Evolutionary conservation across 352 stramenopile species (phyloP).

Genomic region (Globisporangium cylindrosporum): DNA sequence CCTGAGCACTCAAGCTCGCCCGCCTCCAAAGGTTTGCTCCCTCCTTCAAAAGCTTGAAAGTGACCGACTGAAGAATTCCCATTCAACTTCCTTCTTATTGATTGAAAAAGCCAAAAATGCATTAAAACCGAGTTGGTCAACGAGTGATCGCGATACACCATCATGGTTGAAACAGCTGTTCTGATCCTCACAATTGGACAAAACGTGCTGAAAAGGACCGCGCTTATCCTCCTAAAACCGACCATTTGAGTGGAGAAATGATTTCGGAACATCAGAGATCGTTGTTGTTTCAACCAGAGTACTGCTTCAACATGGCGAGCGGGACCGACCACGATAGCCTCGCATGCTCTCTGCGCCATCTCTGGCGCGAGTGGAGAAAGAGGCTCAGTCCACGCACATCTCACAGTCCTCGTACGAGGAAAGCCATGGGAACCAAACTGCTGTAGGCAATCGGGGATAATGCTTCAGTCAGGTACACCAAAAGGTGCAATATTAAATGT

Average conservation of each 20-base stretch:
- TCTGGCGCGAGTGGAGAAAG: neutral
- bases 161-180: neutral
- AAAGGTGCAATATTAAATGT: too few species aligned
- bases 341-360: neutral
- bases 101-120: neutral
- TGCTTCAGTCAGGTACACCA: too few species aligned
- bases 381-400: neutral
- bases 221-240: neutral
- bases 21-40: neutral
- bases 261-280: neutral
- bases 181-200: neutral
- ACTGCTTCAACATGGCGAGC: neutral
- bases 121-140: neutral
- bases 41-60: neutral
- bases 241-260: neutral
- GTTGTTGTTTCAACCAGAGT: neutral
- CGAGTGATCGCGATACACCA: constrained; percentile 1
- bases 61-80: neutral
- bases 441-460: too few species aligned
- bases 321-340: neutral
- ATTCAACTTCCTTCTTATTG: neutral
- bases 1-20: too few species aligned
- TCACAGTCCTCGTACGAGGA: too few species aligned
- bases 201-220: neutral
- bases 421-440: too few species aligned